Conservation (phyloP, 2,329 filamentous ascomycete genomes). For the Spiromastix sp. region DNA sequence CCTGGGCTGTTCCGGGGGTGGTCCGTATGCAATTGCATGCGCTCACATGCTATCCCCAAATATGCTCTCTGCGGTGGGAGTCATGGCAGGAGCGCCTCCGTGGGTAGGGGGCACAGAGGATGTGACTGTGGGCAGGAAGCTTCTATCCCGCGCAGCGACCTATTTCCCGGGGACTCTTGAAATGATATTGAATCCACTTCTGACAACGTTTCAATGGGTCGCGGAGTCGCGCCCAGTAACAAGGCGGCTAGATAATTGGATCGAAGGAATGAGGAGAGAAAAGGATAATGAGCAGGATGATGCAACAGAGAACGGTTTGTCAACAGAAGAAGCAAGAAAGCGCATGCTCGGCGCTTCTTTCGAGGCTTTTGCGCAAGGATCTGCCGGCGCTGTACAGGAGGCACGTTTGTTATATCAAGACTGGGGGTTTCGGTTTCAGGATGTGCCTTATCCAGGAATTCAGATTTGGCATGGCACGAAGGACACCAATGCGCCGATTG, state of each 20-base stretch:
- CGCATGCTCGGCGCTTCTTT: slow-evolving; percentile 13
- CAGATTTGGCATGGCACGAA: slow-evolving; percentile 21
- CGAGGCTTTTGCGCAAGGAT: slow-evolving; percentile 20
- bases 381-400: slow-evolving; percentile 16
- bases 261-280: slow-evolving; percentile 12
- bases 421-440: slow-evolving; percentile 21
- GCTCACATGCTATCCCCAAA: slow-evolving; percentile 25
- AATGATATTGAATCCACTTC: slow-evolving; percentile 9
- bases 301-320: too few species aligned
- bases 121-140: slow-evolving; percentile 14
- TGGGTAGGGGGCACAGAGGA: slow-evolving; percentile 24
- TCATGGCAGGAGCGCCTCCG: slow-evolving; percentile 27
- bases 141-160: slow-evolving; percentile 11
- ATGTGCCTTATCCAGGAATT: slow-evolving; percentile 17
- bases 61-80: slow-evolving; percentile 26
- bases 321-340: slow-evolving; percentile 8
- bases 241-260: slow-evolving; percentile 16
- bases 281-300: neutral
- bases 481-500: slow-evolving; percentile 19
- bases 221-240: slow-evolving; percentile 11
- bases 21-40: slow-evolving; percentile 39
- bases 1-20: slow-evolving; percentile 37
- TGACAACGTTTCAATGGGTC: slow-evolving; percentile 14
- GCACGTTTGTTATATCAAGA: slow-evolving; percentile 17
- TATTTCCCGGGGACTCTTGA: slow-evolving; percentile 17